These are phyloP conservation scores for Vitis riparia DNA, from an alignment of 164 flowering plant genomes.

Conservation along the genomic window DNA sequence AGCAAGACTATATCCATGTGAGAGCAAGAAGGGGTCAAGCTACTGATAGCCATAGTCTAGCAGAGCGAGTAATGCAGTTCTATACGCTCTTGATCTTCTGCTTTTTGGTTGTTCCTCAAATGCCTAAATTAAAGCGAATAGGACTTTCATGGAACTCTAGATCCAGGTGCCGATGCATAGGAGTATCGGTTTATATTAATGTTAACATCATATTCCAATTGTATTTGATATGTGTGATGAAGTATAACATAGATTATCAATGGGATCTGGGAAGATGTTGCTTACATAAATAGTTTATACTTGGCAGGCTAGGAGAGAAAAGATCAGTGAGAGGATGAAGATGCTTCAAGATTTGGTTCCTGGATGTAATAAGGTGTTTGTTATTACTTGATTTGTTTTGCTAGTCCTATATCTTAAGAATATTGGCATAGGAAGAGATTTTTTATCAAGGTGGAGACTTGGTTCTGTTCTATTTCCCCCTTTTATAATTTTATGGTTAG, in stretches of 20 bases:
- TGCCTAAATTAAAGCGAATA: neutral
- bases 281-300: neutral
- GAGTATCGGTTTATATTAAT: too few species aligned
- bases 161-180: neutral
- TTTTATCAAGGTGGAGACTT: neutral
- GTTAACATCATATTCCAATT: neutral
- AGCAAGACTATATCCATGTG: constrained; percentile 86
- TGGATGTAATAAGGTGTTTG: constrained; percentile 89
- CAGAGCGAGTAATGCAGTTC: constrained; percentile 74
- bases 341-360: constrained; percentile 95
- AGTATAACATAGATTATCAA: neutral
- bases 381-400: neutral
- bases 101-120: neutral
- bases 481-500: too few species aligned
- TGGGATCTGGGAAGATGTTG: neutral
- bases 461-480: neutral
- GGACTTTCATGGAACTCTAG: neutral
- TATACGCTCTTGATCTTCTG: neutral
- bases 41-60: constrained; percentile 97
- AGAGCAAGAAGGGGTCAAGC: constrained; percentile 99
- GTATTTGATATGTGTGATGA: neutral
- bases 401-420: neutral
- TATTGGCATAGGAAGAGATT: neutral
- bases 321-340: constrained; percentile 98
- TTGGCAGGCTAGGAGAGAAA: constrained; percentile 93